Base-by-base conservation (phyloP, 805 yeast species). In the Nadsonia fulvescens region DNA sequence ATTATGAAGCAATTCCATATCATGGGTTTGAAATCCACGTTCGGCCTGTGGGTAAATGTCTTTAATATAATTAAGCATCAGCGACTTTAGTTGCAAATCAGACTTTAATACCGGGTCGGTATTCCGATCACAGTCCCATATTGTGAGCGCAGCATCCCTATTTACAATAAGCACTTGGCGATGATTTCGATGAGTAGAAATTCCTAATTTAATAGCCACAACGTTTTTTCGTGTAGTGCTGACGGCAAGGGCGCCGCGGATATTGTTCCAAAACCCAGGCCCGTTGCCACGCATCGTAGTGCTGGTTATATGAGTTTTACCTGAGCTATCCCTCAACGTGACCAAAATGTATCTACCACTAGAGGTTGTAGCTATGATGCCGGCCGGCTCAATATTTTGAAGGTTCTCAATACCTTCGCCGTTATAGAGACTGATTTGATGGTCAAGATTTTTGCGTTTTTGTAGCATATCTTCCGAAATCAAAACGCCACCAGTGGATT, bases 341-440 rank as follows among this genome's bases (percentile, higher is more conserved):
- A 79, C 41, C 22, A 77, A 53, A 5, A 72, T 44, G 22, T 73
- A 65, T 32, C 83, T 56, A 13, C 79, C 79, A 33, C 63, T 53
- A 3, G 76, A 65, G 0, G 94, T 79, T 5, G 81, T 64, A 6
- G 74, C 41, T 1, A 73, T 56, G 4, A 79, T 54, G 2, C 93
- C 93, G 2, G 75, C 67, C 1, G 89, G 83, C 35, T 70, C 79
- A 7, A 73, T 58, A 32, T 63, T 63, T 29, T 67, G 65, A 2
- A 73, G 61, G 19, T 57, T 38, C 1, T 68, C 63, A 10, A 81
- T 53, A 15, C 45, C 42, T 43, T 83, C 95, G 9, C 58, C 54
- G 11, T 58, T 46, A 1, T 53, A 39, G 5, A 71, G 50, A 21
- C 54, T 58, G 12, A 71, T 38, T 3, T 47, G 38, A 25, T 53